A percentile compares a stretch with the other conserved stretches of the same genome.
These are phyloP conservation scores for Bruguiera parviflora DNA, from an alignment of 345 rosid genomes.

Conservation along the genomic window DNA sequence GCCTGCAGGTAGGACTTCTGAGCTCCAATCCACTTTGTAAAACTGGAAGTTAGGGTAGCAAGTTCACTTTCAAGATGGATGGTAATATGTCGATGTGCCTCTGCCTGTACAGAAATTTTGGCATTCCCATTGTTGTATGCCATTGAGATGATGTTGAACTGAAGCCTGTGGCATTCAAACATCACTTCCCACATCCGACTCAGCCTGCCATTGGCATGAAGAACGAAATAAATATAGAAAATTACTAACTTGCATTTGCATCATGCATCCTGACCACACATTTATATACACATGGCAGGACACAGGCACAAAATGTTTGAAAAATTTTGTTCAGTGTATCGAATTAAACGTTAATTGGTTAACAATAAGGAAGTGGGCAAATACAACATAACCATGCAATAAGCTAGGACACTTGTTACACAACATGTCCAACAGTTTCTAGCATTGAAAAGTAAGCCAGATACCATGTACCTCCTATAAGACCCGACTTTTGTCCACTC, in stretches of 20 bases:
- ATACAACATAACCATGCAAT: too few relatives aligned
- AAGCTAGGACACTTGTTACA: too few relatives aligned
- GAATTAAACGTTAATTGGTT: too few relatives aligned
- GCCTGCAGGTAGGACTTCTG: slow-evolving; percentile 64
- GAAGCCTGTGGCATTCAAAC: slow-evolving; percentile 82
- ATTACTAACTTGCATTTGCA: neutral
- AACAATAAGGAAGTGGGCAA: too few relatives aligned
- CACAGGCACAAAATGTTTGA: too few relatives aligned
- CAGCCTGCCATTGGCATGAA: slow-evolving; percentile 47
- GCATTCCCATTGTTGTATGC: slow-evolving; percentile 43
- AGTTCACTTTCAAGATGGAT: slow-evolving; percentile 70
- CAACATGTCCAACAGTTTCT: too few relatives aligned
- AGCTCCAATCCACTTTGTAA: slow-evolving; percentile 72
- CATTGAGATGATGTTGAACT: slow-evolving; percentile 50
- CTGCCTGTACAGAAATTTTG: slow-evolving; percentile 54
- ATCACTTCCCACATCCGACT: slow-evolving; percentile 96
- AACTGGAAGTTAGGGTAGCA: slow-evolving; percentile 48
- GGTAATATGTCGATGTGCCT: too few relatives aligned
- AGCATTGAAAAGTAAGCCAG: too few relatives aligned
- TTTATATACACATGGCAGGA: neutral
- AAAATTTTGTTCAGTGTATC: too few relatives aligned
- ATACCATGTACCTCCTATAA: too few relatives aligned
- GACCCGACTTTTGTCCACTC: too few relatives aligned
- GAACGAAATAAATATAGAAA: neutral
- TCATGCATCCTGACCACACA: neutral